Evolutionary conservation across 176 grass and related monocot genomes (phyloP), one percentile per base, ranked within the genome.

Genomic region (Phoenix dactylifera): DNA sequence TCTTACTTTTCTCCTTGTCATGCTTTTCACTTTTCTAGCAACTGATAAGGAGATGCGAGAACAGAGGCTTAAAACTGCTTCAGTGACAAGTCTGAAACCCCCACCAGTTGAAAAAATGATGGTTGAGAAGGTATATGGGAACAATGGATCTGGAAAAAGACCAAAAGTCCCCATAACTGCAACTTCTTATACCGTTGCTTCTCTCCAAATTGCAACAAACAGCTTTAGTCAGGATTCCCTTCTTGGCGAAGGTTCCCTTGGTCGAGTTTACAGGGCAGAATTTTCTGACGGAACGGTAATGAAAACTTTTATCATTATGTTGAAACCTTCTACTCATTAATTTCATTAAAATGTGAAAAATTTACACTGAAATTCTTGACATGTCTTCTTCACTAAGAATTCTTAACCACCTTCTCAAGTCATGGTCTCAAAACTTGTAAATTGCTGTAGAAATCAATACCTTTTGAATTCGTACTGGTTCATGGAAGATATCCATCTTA

Each of bases 261-360:
- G 92, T 39, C 82, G 78, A 67, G 86, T 91, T 82, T 91, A 90
- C 78, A 82, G 82, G 90, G 92, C 83, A 65, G 78, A 87, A 52
- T 88, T 91, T 85, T 70, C 87, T 58, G 81, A 85, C 82, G 92
- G 87, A 18, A 82, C 90, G 92, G 92, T 97, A 70, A 44, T 51
- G 35, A 44, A 44, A 44, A 59, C 0, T 68, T 16, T 60, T 52
- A 57, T 68, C 23, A 44, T 65, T 44, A 44, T 44, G 35, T 44
- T 44, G 35, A 44, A 44, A 12, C 35, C 35, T 44, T 44, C 1
- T 44, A 12, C 10, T 44, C 35, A 44, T 44, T 44, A 9, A 44
- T 44, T 44, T 44, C 35, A 44, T 44, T 44, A 44, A 44, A 39
- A 39, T 39, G 32, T 10, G 6, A 32, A 32, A 32, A 32, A 5